Base-by-base conservation (phyloP, 371 early-diverging fungal species). In the Mucor sp. region DNA sequence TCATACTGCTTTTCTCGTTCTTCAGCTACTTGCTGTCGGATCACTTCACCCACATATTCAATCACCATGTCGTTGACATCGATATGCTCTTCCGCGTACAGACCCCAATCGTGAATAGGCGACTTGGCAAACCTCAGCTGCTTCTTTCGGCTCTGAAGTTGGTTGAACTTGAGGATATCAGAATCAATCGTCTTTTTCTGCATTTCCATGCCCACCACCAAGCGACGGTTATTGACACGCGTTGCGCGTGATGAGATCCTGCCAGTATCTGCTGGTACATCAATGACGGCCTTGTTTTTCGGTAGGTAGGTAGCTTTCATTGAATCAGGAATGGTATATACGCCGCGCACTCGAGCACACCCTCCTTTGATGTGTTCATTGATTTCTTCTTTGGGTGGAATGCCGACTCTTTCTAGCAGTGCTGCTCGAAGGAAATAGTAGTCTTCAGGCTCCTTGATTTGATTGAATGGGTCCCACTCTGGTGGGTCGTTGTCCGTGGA, bases 21-120 rank as follows among this genome's bases (percentile, higher is more conserved):
- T 75, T 99, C 99, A 1, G 99, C 97, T 41, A 99, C 93, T 72
- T 93, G 93, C 60, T 95, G 93, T 41, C 99, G 91, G 67, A 99
- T 95, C 32, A 94, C 83, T 83, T 99, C 99, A n/a, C 99, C 99
- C 55, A 98, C 93, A 72, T 99, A 99, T 80, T 98, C 97, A 63
- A 99, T 97, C 33, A 99, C 97, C 85, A 99, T 91, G 62, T 99
- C 99, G 71, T 90, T 87, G 28, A 90, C 90, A 67, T 93, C 93
- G 62, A 99, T 96, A 43, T 85, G 86, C 76, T 97, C 97, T 71
- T 90, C 85, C 8, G 98, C 95, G 89, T 95, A 99, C 67, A 98
- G 77, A 0, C 99, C 99, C 96, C 95, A 97, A 76, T 95, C 95
- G 74, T 99, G 99, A 72, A 99, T 99, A 15, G 88, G 84, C 6